phyloP scores from a whole-genome alignment of 2,329 filamentous ascomycete species.

The Aureobasidium zeae region DNA sequence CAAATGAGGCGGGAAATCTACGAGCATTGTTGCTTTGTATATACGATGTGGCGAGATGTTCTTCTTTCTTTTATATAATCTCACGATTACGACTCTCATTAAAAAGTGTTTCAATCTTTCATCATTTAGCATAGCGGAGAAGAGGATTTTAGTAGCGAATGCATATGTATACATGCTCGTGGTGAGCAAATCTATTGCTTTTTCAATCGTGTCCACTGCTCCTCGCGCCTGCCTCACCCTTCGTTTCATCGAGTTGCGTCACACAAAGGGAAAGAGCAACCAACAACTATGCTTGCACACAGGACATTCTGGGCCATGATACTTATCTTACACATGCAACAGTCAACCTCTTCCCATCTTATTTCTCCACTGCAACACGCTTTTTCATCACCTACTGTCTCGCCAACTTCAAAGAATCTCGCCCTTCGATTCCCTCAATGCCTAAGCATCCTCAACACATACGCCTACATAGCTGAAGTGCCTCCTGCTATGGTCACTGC shows the following conservation, averaged over 20 bases:
- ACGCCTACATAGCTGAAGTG: not conserved
- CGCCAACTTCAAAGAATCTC: not conserved
- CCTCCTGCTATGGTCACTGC: constrained; percentile 5
- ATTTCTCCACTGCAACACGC: too few relatives aligned
- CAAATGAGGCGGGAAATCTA: constrained; percentile 1
- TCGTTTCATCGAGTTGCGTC: too few relatives aligned
- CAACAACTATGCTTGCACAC: too few relatives aligned
- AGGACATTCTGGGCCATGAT: too few relatives aligned
- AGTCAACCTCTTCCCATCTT: too few relatives aligned
- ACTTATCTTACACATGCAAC: too few relatives aligned
- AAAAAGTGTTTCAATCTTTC: constrained; percentile 10
- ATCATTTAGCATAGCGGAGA: constrained; percentile 18
- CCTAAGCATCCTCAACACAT: not conserved
- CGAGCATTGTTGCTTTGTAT: constrained; percentile 2
- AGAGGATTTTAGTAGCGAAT: not conserved
- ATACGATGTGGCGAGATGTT: not conserved
- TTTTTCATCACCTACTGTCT: not conserved
- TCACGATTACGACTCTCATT: constrained; percentile 19
- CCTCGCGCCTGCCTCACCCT: too few relatives aligned
- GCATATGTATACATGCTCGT: too few relatives aligned
- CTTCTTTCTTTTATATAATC: constrained; percentile 9
- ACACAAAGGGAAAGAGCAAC: too few relatives aligned
- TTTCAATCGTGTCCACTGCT: too few relatives aligned
- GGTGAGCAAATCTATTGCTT: too few relatives aligned
- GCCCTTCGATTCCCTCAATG: not conserved